A percentile compares a stretch with the other conserved stretches of the same genome.
Conservation (phyloP, 257 asterid genomes). For the Gentiana dahurica region DNA sequence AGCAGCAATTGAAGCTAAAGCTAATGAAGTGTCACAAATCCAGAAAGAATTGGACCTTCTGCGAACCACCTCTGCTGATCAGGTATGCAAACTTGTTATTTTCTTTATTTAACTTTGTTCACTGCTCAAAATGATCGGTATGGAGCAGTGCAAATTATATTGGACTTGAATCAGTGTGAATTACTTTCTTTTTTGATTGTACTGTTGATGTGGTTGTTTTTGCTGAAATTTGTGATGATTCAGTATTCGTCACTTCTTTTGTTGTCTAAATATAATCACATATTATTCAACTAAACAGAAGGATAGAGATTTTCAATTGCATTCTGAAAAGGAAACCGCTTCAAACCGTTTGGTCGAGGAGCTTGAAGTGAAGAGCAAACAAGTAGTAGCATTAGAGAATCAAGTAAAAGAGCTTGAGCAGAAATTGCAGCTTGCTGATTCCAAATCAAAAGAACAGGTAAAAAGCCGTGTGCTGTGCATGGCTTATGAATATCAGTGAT, state of each 20-base stretch:
- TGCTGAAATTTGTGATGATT: neutral
- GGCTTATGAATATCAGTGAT: too few relatives aligned
- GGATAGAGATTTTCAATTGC: slow-evolving; percentile 38
- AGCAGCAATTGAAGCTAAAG: slow-evolving; percentile 30
- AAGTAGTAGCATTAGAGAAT: slow-evolving; percentile 31
- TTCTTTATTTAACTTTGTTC: neutral
- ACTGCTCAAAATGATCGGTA: neutral
- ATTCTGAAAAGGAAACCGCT: slow-evolving; percentile 45
- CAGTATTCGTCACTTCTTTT: neutral
- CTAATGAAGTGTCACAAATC: slow-evolving; percentile 20
- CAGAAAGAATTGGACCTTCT: slow-evolving; percentile 7
- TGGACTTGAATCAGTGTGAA: neutral
- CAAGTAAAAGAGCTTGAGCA: slow-evolving; percentile 52
- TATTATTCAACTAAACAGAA: slow-evolving; percentile 31
- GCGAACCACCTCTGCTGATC: slow-evolving; percentile 5
- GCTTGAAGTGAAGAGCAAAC: slow-evolving; percentile 46
- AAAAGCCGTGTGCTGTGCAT: slow-evolving; percentile 8
- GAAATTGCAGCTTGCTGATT: slow-evolving; percentile 51
- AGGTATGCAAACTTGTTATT: slow-evolving; percentile 4
- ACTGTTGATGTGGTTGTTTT: neutral
- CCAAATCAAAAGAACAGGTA: slow-evolving; percentile 66
- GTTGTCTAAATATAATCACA: neutral
- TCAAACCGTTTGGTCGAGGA: slow-evolving; percentile 41
- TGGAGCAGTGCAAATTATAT: neutral
- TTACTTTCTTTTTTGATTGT: neutral